phyloP scores from a whole-genome alignment of 1,139 yeast genomes.

The Suhomyces coccinellae region DNA sequence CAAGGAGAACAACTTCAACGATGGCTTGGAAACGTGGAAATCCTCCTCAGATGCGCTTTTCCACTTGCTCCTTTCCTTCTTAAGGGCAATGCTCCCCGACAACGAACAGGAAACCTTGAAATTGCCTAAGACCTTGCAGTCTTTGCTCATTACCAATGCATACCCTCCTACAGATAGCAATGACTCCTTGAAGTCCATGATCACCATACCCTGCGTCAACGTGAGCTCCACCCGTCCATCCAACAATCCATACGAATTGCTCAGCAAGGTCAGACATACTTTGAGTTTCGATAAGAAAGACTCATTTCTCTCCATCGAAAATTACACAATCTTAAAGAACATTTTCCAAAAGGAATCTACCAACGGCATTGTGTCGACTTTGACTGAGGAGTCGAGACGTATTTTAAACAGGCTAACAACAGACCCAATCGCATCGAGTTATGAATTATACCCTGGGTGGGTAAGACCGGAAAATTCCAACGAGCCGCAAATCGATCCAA shows the following conservation, averaged over 20 bases:
- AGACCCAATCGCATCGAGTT: conserved; percentile 43
- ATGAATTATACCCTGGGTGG: conserved; percentile 49
- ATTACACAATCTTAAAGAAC: conserved; percentile 71
- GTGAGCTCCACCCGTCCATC: conserved; percentile 65
- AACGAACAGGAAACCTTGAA: conserved; percentile 56
- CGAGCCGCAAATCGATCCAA: conserved; percentile 30
- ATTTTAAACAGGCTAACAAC: conserved; percentile 58
- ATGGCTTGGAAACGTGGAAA: conserved; percentile 77
- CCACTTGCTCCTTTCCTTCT: conserved; percentile 73
- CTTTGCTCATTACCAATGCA: conserved; percentile 58
- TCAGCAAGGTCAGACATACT: conserved; percentile 62
- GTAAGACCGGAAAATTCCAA: conserved; percentile 26
- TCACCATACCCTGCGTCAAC: conserved; percentile 60
- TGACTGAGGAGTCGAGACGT: conserved; percentile 74
- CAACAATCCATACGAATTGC: conserved; percentile 40
- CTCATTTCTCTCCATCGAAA: conserved; percentile 72
- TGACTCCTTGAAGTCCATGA: conserved; percentile 38
- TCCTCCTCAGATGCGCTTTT: conserved; percentile 84
- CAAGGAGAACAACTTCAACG: conserved; percentile 51
- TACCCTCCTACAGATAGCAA: conserved; percentile 59
- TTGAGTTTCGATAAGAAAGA: conserved; percentile 71
- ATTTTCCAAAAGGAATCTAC: conserved; percentile 63
- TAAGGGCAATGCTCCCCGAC: conserved; percentile 77
- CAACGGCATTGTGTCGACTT: conserved; percentile 57
- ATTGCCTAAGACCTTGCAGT: conserved; percentile 64